These are phyloP conservation scores for Fusarium sp. DNA, from an alignment of 2,329 filamentous ascomycete genomes.

Conservation along the genomic window DNA sequence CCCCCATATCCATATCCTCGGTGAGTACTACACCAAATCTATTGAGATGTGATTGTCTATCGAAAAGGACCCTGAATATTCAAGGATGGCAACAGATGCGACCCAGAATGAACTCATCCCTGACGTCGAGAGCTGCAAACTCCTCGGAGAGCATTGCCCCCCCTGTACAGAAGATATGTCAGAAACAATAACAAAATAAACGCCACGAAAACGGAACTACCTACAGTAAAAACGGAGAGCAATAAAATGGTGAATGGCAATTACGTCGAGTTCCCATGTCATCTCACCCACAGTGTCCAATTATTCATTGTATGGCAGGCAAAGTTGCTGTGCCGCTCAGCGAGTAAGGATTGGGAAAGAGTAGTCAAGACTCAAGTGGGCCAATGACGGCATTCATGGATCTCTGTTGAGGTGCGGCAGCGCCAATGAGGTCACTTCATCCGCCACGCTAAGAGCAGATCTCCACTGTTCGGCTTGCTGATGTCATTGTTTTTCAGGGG, in stretches of 20 bases:
- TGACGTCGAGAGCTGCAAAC: slow-evolving; percentile 24
- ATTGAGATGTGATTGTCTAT: slow-evolving; percentile 3
- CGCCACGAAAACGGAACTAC: slow-evolving; percentile 30
- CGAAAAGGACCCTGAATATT: slow-evolving; percentile 5
- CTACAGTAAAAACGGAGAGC: slow-evolving; percentile 27
- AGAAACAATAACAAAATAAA: not conserved
- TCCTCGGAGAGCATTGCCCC: not conserved
- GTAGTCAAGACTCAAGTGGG: slow-evolving; percentile 25
- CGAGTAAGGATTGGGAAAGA: slow-evolving; percentile 18
- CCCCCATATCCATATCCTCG: not conserved
- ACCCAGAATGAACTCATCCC: slow-evolving; percentile 22
- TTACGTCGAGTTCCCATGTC: slow-evolving; percentile 29
- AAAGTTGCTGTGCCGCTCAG: slow-evolving; percentile 24
- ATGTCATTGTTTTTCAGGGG: slow-evolving; percentile 37
- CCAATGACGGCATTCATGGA: slow-evolving; percentile 42
- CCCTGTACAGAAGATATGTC: not conserved
- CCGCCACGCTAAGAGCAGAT: slow-evolving; percentile 25
- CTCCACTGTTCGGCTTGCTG: slow-evolving; percentile 19
- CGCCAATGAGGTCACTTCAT: slow-evolving; percentile 44
- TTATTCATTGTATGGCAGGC: not conserved
- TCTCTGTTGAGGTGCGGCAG: not conserved
- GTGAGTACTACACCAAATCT: slow-evolving; percentile 2
- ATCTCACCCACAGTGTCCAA: slow-evolving; percentile 21
- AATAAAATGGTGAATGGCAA: not conserved
- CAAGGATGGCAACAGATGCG: not conserved